Evolutionary conservation across 805 yeast genomes (phyloP).

Genomic region (Ogataea pini): DNA sequence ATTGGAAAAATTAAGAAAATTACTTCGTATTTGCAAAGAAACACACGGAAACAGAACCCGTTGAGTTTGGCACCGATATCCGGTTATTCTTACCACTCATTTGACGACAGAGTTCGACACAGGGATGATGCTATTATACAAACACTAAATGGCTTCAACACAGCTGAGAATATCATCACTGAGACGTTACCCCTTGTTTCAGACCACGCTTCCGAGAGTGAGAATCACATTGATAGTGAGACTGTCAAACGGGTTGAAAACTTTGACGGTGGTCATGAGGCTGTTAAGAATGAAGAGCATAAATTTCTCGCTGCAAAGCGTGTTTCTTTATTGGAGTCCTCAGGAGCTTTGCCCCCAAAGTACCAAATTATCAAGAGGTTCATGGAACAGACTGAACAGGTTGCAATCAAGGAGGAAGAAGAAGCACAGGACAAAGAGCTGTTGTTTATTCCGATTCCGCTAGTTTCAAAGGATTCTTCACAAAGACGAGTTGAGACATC

Average conservation of each 20-base stretch:
- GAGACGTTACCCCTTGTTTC: not conserved
- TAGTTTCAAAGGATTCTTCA: conserved; percentile 11
- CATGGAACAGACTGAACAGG: conserved; percentile 9
- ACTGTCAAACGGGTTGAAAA: not conserved
- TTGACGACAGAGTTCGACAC: conserved; percentile 33
- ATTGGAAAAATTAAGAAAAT: conserved; percentile 62
- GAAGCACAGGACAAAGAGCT: conserved; percentile 4
- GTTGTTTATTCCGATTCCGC: conserved; percentile 20
- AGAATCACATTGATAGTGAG: not conserved
- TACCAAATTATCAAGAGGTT: conserved; percentile 25
- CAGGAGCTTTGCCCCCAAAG: conserved; percentile 21
- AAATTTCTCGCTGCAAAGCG: conserved; percentile 10
- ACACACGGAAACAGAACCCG: conserved; percentile 51
- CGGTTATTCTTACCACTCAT: conserved; percentile 34
- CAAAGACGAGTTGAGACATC: conserved; percentile 13
- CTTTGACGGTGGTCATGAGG: not conserved
- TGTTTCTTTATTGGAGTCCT: conserved; percentile 19
- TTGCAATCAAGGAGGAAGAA: not conserved
- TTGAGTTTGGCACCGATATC: conserved; percentile 28
- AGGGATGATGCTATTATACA: conserved; percentile 26
- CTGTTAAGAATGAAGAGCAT: not conserved
- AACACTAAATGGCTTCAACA: conserved; percentile 8
- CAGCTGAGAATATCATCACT: not conserved
- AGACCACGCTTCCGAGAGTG: not conserved
- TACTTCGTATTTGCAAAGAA: conserved; percentile 57